phyloP scores from a whole-genome alignment of 352 stramenopile species.

The Pseudoperonospora humuli region DNA sequence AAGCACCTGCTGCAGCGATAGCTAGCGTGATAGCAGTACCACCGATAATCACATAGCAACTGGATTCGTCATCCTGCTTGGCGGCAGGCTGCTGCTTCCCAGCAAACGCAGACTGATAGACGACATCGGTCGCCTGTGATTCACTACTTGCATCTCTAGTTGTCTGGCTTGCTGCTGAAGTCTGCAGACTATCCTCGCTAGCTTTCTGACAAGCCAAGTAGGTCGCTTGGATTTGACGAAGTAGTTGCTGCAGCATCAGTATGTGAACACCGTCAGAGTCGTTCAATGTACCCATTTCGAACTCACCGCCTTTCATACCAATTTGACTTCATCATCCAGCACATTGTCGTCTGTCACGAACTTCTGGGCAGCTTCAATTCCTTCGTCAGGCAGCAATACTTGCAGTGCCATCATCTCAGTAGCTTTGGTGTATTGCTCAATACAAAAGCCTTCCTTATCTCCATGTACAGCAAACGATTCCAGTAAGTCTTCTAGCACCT shows the following conservation, averaged over 20 bases:
- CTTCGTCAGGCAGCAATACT: constrained; percentile 39
- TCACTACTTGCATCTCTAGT: neutral
- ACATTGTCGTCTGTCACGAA: constrained; percentile 30
- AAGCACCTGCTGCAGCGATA: constrained; percentile 31
- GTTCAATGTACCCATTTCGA: neutral
- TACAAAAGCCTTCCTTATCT: neutral
- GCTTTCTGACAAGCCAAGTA: constrained; percentile 12
- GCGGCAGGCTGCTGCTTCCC: neutral
- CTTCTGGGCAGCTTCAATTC: constrained; percentile 20
- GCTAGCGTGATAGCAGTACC: constrained; percentile 40
- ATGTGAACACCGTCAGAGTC: neutral
- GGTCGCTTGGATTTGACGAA: constrained; percentile 25
- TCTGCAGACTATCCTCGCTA: constrained; percentile 4
- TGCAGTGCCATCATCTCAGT: constrained; percentile 39
- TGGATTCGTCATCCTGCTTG: constrained; percentile 24
- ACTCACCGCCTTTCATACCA: constrained; percentile 17
- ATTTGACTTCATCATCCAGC: constrained; percentile 37
- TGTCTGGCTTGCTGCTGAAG: neutral
- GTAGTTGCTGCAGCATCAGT: constrained; percentile 20
- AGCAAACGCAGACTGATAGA: constrained; percentile 2
- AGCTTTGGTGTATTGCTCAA: constrained; percentile 22
- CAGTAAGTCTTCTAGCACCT: constrained; percentile 24
- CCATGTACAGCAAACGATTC: constrained; percentile 5
- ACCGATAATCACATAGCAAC: constrained; percentile 37
- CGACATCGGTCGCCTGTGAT: neutral